phyloP scores from a whole-genome alignment of 2,329 filamentous ascomycete genomes.

The Lachnellula occidentalis region DNA sequence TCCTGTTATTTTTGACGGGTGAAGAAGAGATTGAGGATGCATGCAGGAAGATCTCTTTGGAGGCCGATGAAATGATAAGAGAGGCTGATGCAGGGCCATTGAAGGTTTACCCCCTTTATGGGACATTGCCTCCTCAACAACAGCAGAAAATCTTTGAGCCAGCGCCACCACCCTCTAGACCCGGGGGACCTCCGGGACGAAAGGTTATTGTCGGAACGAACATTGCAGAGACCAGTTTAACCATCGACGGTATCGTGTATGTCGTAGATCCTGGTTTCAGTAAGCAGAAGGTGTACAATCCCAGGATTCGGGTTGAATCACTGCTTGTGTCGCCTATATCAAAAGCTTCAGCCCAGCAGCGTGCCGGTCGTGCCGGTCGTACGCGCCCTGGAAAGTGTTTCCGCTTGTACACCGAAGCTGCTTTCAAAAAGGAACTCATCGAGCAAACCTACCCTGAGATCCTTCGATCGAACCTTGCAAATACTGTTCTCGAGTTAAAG shows the following conservation, averaged over 20 bases:
- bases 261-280: conserved; percentile 99
- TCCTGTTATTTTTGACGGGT: conserved; percentile 90
- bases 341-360: conserved; percentile 93
- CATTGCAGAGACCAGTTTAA: conserved; percentile 95
- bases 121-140: conserved; percentile 83
- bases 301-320: conserved; percentile 91
- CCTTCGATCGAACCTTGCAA: conserved; percentile 86
- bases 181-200: conserved; percentile 79
- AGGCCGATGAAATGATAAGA: conserved; percentile 84
- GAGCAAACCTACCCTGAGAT: conserved; percentile 97
- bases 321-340: conserved; percentile 96
- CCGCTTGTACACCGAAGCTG: conserved; percentile 87
- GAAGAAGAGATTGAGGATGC: conserved; percentile 99
- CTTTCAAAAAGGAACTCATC: conserved; percentile 97
- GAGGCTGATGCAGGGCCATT: conserved; percentile 90
- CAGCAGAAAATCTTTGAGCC: conserved; percentile 95
- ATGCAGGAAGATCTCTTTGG: conserved; percentile 82
- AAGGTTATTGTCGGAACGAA: conserved; percentile 96
- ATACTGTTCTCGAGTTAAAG: conserved; percentile 93
- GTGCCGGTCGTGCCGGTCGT: conserved; percentile 98
- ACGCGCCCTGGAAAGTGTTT: conserved; percentile 98
- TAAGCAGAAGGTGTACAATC: conserved; percentile 99
- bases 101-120: conserved; percentile 88
- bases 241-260: conserved; percentile 97
- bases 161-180: conserved; percentile 65